A percentile compares a stretch with the other conserved stretches of the same genome.
phyloP scores from a whole-genome alignment of 306 rosid genomes.

The Cicer yamashitae region DNA sequence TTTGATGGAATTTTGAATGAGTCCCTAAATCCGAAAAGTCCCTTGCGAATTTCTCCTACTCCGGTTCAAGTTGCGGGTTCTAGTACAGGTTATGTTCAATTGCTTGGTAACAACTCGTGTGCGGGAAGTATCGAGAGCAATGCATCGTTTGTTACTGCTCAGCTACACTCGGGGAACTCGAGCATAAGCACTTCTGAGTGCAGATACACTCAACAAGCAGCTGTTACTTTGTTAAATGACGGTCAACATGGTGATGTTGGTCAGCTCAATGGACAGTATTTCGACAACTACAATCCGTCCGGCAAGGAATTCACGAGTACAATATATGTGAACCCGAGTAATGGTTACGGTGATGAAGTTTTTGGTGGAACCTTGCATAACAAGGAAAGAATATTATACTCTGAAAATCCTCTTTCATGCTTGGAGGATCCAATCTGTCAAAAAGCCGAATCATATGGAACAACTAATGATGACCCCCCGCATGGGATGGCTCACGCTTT shows the following conservation, averaged over 20 bases:
- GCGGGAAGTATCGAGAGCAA: conserved; percentile 56
- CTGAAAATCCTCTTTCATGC: conserved; percentile 51
- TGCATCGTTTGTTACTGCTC: conserved; percentile 52
- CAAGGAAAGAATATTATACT: conserved; percentile 45
- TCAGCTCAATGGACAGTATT: conserved; percentile 42
- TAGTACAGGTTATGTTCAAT: conserved; percentile 49
- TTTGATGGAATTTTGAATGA: conserved; percentile 47
- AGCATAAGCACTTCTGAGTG: conserved; percentile 35
- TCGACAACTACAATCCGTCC: conserved; percentile 37
- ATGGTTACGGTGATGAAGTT: conserved; percentile 45
- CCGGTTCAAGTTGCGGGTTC: conserved; percentile 52
- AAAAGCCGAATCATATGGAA: conserved; percentile 50
- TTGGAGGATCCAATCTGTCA: conserved; percentile 44
- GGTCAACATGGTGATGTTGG: conserved; percentile 40
- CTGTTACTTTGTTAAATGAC: conserved; percentile 44
- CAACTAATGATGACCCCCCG: conserved; percentile 36
- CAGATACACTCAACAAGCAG: conserved; percentile 46
- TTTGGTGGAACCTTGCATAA: conserved; percentile 48
- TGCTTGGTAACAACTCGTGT: conserved; percentile 52
- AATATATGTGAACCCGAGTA: conserved; percentile 43
- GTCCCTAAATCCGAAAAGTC: conserved; percentile 45
- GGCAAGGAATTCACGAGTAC: conserved; percentile 41
- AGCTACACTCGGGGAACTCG: conserved; percentile 49
- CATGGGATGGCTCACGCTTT: conserved; percentile 64
- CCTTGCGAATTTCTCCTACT: conserved; percentile 54